Base-by-base conservation (phyloP, 2,329 filamentous ascomycete genomes). In the Sporothrix pseudoabietina region DNA sequence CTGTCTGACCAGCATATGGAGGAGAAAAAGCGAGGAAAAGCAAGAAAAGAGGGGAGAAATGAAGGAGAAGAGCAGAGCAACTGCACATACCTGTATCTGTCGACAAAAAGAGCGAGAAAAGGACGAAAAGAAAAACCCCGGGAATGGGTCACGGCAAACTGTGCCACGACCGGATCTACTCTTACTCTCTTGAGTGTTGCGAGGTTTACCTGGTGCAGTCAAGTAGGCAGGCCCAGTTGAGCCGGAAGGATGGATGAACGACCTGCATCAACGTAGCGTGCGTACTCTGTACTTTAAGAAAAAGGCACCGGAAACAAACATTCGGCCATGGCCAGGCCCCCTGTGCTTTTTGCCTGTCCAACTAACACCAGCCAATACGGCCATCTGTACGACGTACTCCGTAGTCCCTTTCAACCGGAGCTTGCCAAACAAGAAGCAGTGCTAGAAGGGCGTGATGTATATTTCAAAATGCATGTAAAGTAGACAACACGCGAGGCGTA, bases 361-460 rank as follows among this genome's bases (percentile, higher is more conserved):
- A 52, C 63, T 22, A 68, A 10, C 63, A 32, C 44, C 30, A 26
- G 65, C 44, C 65, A 69, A 22, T 44, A 69, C 44, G 26, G 39
- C 63, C 39, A 63, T 63, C 35, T 41, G 6, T 26, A 26, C 26
- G 26, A 26, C 26, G 26, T 26, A 26, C 26, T 26, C 26, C 26
- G 26, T 7, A 7, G 26, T 47, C 22, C 12, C 39, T 66, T 32
- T 47, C 41, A 49, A 49, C 35, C 61, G 39, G 57, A 16, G 32
- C 32, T 16, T 32, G 30, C 10, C 57, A 16, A 61, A 12, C 30
- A 61, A 4, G 30, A 12, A 7, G 6, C 22, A 55, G 26, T 10
- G 8, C 52, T 26, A 12, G n/a, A 35, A 59, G 8, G 30, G 32
- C 57, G 26, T 2, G 26, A 26, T 26, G 26, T 26, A 26, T 26